A percentile compares a stretch with the other conserved stretches of the same genome.
Evolutionary conservation across 1,284 basidiomycete species (phyloP).

Genomic region (Cutaneotrichosporon mucoides): DNA sequence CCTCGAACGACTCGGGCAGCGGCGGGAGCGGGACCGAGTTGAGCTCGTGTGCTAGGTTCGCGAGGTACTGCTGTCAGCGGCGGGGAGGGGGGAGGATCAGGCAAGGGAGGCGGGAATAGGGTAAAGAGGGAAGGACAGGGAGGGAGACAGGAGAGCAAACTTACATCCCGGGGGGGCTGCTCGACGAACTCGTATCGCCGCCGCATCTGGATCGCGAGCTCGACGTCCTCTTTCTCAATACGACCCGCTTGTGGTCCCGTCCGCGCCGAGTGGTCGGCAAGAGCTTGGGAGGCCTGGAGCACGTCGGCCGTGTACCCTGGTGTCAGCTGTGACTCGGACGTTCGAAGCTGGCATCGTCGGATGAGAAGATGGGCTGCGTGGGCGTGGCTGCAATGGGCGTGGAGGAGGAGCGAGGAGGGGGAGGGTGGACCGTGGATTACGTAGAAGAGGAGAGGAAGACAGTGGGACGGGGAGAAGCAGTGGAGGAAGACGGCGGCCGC

Average conservation of each 20-base stretch:
- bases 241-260: slow-evolving; percentile 55
- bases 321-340: background rate
- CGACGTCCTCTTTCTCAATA: slow-evolving; percentile 85
- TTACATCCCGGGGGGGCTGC: slow-evolving; percentile 89
- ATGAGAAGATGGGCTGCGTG: background rate
- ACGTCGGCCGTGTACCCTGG: slow-evolving; percentile 82
- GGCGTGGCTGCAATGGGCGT: no score
- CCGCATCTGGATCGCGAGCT: slow-evolving; percentile 84
- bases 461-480: no score
- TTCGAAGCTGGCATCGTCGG: background rate
- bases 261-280: slow-evolving; percentile 86
- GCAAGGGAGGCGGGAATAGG: background rate
- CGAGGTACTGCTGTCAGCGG: slow-evolving; percentile 64
- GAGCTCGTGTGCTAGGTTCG: slow-evolving; percentile 82
- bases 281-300: slow-evolving; percentile 81
- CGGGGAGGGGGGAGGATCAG: background rate
- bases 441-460: no score
- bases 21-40: slow-evolving; percentile 84
- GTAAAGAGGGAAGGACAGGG: background rate
- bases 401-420: no score
- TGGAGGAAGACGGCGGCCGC: no score
- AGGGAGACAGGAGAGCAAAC: slow-evolving; percentile 27
- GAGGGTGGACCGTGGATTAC: no score
- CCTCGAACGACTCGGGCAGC: slow-evolving; percentile 86
- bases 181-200: slow-evolving; percentile 94